phyloP scores from a whole-genome alignment of 192 early-diverging fungal genomes.

The Coemansia sp. region DNA sequence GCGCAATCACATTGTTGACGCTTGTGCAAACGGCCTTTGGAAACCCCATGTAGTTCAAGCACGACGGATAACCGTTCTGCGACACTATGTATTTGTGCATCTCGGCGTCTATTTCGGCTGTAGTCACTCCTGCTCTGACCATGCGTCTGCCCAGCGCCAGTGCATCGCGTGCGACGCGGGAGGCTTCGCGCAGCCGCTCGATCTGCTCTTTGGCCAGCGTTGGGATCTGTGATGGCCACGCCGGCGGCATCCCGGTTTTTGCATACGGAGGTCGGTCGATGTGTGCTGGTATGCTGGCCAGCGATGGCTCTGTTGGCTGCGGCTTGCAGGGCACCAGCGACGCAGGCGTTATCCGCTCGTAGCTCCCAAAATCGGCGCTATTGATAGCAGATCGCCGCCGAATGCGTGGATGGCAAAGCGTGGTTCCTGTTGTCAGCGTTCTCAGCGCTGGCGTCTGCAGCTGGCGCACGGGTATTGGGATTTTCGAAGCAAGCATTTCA shows the following conservation, averaged over 20 bases:
- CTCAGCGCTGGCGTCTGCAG: not conserved
- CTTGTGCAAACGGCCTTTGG: slow-evolving; percentile 77
- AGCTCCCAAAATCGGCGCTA: slow-evolving; percentile 20
- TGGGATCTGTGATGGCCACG: slow-evolving; percentile 52
- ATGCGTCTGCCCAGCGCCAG: slow-evolving; percentile 58
- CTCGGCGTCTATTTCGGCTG: slow-evolving; percentile 51
- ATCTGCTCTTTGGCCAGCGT: slow-evolving; percentile 43
- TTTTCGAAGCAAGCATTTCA: not conserved
- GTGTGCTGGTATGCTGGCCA: slow-evolving; percentile 29
- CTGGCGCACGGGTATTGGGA: not conserved
- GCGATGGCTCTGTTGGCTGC: slow-evolving; percentile 26
- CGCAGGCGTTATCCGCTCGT: slow-evolving; percentile 30
- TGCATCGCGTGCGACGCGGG: slow-evolving; percentile 60
- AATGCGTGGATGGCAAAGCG: slow-evolving; percentile 8
- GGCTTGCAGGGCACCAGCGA: slow-evolving; percentile 27
- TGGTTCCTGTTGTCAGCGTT: not conserved
- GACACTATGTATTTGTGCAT: slow-evolving; percentile 60
- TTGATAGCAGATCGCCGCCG: slow-evolving; percentile 8
- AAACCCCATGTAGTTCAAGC: slow-evolving; percentile 76
- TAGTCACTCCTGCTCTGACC: slow-evolving; percentile 53
- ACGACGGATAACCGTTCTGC: slow-evolving; percentile 69
- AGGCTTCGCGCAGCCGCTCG: slow-evolving; percentile 51
- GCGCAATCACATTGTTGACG: slow-evolving; percentile 82
- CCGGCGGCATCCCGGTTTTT: slow-evolving; percentile 50
- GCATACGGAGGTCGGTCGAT: slow-evolving; percentile 65